Conservation (phyloP, 768 basidiomycete species). For the Xerocomus potaroensis region DNA sequence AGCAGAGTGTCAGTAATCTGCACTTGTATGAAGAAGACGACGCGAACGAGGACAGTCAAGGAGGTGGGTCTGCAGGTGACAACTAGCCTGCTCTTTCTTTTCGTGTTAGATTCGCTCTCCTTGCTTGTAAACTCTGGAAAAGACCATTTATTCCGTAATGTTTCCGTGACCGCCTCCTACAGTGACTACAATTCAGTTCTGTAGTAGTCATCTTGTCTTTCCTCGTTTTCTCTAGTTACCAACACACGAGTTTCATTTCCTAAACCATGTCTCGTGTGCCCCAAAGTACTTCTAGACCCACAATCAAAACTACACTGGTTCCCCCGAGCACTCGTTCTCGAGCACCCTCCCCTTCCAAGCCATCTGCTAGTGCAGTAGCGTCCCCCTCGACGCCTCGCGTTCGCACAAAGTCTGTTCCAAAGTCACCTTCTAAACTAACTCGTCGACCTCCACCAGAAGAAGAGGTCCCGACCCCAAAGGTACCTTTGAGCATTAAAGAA, state of each 20-base stretch:
- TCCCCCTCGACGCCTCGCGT: constrained; percentile 27
- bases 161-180: constrained; percentile 11
- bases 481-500: constrained; percentile 57
- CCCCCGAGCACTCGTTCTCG: constrained; percentile 31
- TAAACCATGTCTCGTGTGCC: constrained; percentile 39
- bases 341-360: constrained; percentile 29
- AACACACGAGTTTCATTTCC: constrained; percentile 1
- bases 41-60: constrained; percentile 3
- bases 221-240: constrained; percentile 2
- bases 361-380: constrained; percentile 22
- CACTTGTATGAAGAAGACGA: constrained; percentile 23
- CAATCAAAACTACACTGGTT: constrained; percentile 25
- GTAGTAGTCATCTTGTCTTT: neutral
- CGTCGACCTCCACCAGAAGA: constrained; percentile 23
- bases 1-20: constrained; percentile 11
- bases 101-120: neutral
- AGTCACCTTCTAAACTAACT: constrained; percentile 29
- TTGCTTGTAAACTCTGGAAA: neutral
- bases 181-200: neutral
- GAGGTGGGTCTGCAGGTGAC: neutral
- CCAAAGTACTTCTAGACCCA: constrained; percentile 32
- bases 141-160: constrained; percentile 16
- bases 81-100: neutral
- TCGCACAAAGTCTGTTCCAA: constrained; percentile 37
- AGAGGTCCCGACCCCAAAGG: constrained; percentile 29